phyloP scores from a whole-genome alignment of 768 basidiomycete genomes.

The Gloeopeniophorella convolvens region DNA sequence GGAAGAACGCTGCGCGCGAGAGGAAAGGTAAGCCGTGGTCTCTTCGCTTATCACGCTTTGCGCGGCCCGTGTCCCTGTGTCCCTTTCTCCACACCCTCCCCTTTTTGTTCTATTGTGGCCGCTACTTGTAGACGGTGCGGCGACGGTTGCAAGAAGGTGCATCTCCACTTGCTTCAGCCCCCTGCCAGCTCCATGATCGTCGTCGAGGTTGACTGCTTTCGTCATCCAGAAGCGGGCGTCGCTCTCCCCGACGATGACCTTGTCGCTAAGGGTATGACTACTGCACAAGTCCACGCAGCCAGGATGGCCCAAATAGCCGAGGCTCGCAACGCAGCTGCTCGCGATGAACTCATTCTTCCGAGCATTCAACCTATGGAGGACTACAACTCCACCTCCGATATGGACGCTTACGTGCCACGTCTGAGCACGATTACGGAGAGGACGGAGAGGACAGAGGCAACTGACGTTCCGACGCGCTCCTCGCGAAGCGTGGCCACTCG shows the following conservation, averaged over 20 bases:
- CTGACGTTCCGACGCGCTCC: slow-evolving; percentile 6
- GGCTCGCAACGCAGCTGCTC: slow-evolving; percentile 21
- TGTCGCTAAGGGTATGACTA: slow-evolving; percentile 12
- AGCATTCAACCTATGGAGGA: slow-evolving; percentile 48
- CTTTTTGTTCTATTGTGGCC: slow-evolving; percentile 22
- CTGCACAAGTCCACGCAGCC: slow-evolving; percentile 15
- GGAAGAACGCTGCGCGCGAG: slow-evolving; percentile 55
- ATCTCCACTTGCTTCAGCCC: slow-evolving; percentile 19
- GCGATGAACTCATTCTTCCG: slow-evolving; percentile 42
- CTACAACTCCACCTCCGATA: slow-evolving; percentile 13
- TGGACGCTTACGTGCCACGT: slow-evolving; percentile 4
- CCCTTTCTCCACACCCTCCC: slow-evolving; percentile 27
- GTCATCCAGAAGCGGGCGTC: slow-evolving; percentile 23
- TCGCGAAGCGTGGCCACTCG: slow-evolving; percentile 5
- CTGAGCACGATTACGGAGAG: slow-evolving; percentile 22
- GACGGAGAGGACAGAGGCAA: slow-evolving; percentile 18
- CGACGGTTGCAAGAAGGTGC: slow-evolving; percentile 21
- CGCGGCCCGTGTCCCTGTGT: slow-evolving; percentile 21
- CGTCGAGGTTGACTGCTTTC: slow-evolving; percentile 22
- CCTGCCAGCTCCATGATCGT: slow-evolving; percentile 14
- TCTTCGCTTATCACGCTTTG: slow-evolving; percentile 29
- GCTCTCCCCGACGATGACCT: slow-evolving; percentile 20
- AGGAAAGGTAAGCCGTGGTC: slow-evolving; percentile 73
- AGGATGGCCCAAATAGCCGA: slow-evolving; percentile 14
- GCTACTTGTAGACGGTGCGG: slow-evolving; percentile 17